phyloP scores from a whole-genome alignment of 78 protist genomes.

The Dictyostelium purpureum region DNA sequence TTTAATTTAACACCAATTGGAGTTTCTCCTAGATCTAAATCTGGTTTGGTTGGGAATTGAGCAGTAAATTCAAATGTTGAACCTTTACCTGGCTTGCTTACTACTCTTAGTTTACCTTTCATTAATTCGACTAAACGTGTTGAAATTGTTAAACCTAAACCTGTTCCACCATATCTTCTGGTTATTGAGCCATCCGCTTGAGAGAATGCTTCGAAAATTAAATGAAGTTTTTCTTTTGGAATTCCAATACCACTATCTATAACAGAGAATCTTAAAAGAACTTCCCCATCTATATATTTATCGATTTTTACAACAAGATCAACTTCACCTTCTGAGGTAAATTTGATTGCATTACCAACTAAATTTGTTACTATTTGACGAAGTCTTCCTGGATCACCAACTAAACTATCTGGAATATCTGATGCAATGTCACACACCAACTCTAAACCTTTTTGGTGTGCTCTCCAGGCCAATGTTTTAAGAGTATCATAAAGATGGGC shows the following conservation, averaged over 20 bases:
- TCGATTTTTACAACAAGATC: neutral
- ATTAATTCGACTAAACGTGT: conserved; percentile 81
- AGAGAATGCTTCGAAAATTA: conserved; percentile 77
- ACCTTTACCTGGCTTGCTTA: conserved; percentile 53
- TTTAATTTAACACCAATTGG: neutral
- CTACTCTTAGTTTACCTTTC: conserved; percentile 81
- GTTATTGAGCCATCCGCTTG: conserved; percentile 89
- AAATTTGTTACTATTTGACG: conserved; percentile 80
- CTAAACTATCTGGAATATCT: conserved; percentile 50
- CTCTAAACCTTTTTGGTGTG: conserved; percentile 70
- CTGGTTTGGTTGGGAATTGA: conserved; percentile 32
- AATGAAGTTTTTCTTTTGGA: conserved; percentile 65
- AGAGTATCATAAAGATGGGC: conserved; percentile 53
- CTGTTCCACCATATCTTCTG: conserved; percentile 87
- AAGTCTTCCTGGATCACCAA: conserved; percentile 77
- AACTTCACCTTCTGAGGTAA: conserved; percentile 79
- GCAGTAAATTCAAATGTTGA: conserved; percentile 72
- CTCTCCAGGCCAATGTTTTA: conserved; percentile 68
- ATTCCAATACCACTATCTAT: conserved; percentile 83
- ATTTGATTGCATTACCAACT: conserved; percentile 81
- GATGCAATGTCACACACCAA: conserved; percentile 60
- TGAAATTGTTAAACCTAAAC: conserved; percentile 88
- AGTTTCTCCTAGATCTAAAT: neutral
- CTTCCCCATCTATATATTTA: neutral
- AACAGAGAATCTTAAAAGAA: conserved; percentile 25